Conservation (phyloP, 1,139 yeast genomes). For the Magnusiomyces paraingens region DNA sequence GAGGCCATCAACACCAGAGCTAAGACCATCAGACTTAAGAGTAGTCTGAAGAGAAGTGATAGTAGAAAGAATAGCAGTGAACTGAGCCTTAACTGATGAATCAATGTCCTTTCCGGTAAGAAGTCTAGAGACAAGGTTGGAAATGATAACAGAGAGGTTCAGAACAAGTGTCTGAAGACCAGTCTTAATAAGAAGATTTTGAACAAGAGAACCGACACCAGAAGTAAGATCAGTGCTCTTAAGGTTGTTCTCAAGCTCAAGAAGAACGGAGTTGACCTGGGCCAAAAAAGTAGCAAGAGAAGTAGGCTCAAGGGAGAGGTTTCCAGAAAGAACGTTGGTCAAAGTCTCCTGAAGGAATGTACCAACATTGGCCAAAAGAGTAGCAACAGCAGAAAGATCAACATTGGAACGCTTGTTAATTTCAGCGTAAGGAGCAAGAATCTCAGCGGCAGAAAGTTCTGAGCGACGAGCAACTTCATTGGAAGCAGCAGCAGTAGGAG, state of each 20-base stretch:
- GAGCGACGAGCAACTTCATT: background rate
- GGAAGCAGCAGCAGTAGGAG: constrained; percentile 4
- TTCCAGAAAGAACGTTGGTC: background rate
- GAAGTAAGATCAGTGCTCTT: constrained; percentile 2
- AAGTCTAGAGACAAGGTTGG: background rate
- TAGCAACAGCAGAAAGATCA: background rate
- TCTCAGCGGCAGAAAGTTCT: too few relatives aligned
- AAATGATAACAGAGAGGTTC: constrained; percentile 1
- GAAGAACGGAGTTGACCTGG: constrained; percentile 1
- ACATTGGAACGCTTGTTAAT: background rate
- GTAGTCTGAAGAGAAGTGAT: background rate
- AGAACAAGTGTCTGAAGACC: constrained; percentile 4
- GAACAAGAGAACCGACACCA: constrained; percentile 4
- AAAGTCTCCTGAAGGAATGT: background rate
- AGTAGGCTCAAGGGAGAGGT: background rate
- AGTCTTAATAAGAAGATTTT: constrained; percentile 3
- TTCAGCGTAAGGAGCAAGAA: too few relatives aligned
- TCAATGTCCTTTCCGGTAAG: background rate
- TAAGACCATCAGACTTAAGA: too few relatives aligned
- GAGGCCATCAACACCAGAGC: too few relatives aligned
- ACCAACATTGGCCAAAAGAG: constrained; percentile 1
- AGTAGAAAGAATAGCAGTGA: background rate
- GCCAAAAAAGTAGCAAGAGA: background rate
- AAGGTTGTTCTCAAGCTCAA: background rate
- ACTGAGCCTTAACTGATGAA: constrained; percentile 2